Evolutionary conservation across 2,329 filamentous ascomycete species (phyloP).

Genomic region (Phaeosphaeriaceae sp.): DNA sequence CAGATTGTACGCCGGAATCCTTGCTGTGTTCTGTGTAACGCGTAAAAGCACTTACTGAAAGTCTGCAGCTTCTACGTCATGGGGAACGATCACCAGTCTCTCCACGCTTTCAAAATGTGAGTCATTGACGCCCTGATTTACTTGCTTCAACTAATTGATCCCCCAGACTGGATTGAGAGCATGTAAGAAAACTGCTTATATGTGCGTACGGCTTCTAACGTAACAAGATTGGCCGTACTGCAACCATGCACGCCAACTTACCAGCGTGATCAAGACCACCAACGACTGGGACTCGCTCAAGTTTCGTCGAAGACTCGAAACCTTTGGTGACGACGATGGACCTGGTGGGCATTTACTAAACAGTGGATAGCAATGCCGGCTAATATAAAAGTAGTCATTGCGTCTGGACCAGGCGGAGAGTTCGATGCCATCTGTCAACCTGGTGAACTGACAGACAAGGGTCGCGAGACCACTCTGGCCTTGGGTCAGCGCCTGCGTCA

Average conservation of each 20-base stretch:
- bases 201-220: slow-evolving; percentile 5
- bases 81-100: slow-evolving; percentile 82
- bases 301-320: slow-evolving; percentile 79
- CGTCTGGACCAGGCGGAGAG: slow-evolving; percentile 70
- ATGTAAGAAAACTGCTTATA: slow-evolving; percentile 29
- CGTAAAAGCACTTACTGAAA: slow-evolving; percentile 10
- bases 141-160: slow-evolving; percentile 8
- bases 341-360: slow-evolving; percentile 50
- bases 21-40: neutral
- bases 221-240: slow-evolving; percentile 86
- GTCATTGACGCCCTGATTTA: neutral
- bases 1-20: slow-evolving; percentile 68
- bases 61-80: slow-evolving; percentile 45
- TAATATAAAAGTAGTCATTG: slow-evolving; percentile 58
- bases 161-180: slow-evolving; percentile 40
- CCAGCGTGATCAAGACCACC: slow-evolving; percentile 64
- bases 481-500: slow-evolving; percentile 56
- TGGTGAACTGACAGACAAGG: slow-evolving; percentile 59
- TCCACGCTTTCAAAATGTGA: slow-evolving; percentile 84
- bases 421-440: slow-evolving; percentile 74
- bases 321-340: slow-evolving; percentile 71
- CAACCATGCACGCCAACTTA: slow-evolving; percentile 74
- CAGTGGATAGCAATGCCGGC: neutral
- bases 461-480: slow-evolving; percentile 57
- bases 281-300: slow-evolving; percentile 67